These are phyloP conservation scores for Globisporangium radiosum DNA, from an alignment of 352 stramenopile genomes.

Conservation along the genomic window DNA sequence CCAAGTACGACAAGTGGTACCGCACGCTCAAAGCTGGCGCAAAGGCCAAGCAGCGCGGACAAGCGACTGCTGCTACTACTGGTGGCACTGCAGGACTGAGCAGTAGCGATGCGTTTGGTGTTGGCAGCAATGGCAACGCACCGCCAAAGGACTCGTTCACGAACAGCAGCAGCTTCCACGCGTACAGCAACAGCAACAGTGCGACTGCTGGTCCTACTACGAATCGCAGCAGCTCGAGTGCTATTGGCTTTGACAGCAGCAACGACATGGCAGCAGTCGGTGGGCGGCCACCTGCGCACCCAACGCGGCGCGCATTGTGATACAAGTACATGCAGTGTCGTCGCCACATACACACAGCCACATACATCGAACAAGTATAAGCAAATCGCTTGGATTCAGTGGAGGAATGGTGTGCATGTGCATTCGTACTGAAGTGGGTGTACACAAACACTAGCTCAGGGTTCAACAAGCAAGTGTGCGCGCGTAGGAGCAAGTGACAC, in stretches of 20 bases:
- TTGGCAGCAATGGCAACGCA: not conserved
- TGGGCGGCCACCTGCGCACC: slow-evolving; percentile 49
- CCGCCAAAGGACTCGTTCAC: slow-evolving; percentile 52
- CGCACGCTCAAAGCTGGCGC: slow-evolving; percentile 76
- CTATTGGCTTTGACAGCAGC: slow-evolving; percentile 18
- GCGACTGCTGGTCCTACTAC: no score
- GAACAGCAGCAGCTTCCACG: slow-evolving; percentile 61
- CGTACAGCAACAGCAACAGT: slow-evolving; percentile 12
- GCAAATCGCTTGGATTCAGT: not conserved
- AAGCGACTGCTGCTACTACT: slow-evolving; percentile 7
- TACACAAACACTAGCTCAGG: no score
- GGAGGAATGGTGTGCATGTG: not conserved
- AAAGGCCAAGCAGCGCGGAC: slow-evolving; percentile 76
- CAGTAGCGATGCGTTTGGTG: not conserved
- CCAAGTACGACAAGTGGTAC: slow-evolving; percentile 86
- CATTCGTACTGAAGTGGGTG: no score
- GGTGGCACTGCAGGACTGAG: not conserved
- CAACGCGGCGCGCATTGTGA: slow-evolving; percentile 54
- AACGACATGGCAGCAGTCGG: slow-evolving; percentile 17
- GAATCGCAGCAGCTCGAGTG: not conserved
- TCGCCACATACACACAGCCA: not conserved
- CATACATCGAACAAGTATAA: not conserved
- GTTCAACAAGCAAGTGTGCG: not conserved
- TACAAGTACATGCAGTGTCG: not conserved
- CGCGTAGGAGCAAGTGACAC: not conserved